Evolutionary conservation across 2,329 filamentous ascomycete genomes (phyloP), one percentile per base, ranked within the genome.

Genomic region (Trichoderma breve): DNA sequence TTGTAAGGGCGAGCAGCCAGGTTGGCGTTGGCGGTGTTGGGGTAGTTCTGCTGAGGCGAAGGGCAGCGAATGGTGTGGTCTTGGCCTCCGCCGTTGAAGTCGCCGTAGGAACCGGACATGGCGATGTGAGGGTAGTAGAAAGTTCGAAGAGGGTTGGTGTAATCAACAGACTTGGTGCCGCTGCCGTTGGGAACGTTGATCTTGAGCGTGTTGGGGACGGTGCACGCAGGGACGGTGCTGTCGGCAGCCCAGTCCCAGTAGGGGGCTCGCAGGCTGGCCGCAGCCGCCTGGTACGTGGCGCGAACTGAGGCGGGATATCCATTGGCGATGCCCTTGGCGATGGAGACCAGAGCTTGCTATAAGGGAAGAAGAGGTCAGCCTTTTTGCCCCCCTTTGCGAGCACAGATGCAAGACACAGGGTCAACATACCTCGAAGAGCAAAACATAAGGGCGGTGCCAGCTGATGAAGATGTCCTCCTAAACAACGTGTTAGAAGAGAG

Each of bases 361-460:
- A 18, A 36, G 34, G 34, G 34, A 26, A 15, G 28, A 61, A 71
- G 72, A 21, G 78, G 76, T 51, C 11, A 34, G 14, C 14, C 21
- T 7, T 11, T 21, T 5, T 6, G 2, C 14, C 34, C 26, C 34
- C 32, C n/a, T 36, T 21, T 26, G 39, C 15, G 24, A 65, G 24
- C 14, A 26, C n/a, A 24, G 3, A 26, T 53, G 12, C 43, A 55
- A 34, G 30, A 36, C 28, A 34, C 12, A 55, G 14, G 24, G 9
- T 12, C 2, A 21, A 5, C 78, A 12, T 78, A 87, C 86, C 82
- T 90, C 88, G 71, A 82, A 89, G 6, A 89, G 80, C 8, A 84
- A 80, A 55, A 88, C 76, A 72, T 86, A 89, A 4, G 87, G 84
- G 6, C 87, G 85, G 77, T 90, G 88, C 88, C 87, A 90, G 21